A percentile compares a stretch with the other conserved stretches of the same genome.
These are phyloP conservation scores for Fusarium longipes DNA, from an alignment of 2,329 filamentous ascomycete genomes.

Conservation along the genomic window DNA sequence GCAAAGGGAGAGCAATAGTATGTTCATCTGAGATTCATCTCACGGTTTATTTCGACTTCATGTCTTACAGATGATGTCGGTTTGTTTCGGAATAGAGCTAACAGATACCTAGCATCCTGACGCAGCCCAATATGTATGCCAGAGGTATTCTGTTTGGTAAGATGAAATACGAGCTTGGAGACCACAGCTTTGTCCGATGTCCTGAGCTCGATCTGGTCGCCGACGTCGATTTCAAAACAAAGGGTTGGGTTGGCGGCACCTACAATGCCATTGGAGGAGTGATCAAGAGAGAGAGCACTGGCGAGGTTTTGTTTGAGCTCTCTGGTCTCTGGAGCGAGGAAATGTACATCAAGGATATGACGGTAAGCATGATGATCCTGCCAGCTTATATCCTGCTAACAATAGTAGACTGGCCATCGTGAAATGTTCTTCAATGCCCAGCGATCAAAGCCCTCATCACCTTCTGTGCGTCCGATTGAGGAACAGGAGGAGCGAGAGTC, in stretches of 20 bases:
- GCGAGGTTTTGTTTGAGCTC: constrained; percentile 89
- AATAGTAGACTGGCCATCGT: constrained; percentile 81
- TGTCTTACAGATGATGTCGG: background rate
- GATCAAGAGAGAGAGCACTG: constrained; percentile 89
- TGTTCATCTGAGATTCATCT: constrained; percentile 50
- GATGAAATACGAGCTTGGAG: constrained; percentile 99
- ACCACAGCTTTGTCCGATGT: constrained; percentile 92
- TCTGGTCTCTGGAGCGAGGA: constrained; percentile 94
- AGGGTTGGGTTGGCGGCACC: constrained; percentile 94
- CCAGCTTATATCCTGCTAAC: constrained; percentile 1
- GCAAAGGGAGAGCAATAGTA: constrained; percentile 87
- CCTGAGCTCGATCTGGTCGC: constrained; percentile 87
- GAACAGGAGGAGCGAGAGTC: constrained; percentile 94
- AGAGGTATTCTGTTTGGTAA: constrained; percentile 96
- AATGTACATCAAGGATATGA: constrained; percentile 89
- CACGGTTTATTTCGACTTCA: background rate
- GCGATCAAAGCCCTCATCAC: constrained; percentile 79
- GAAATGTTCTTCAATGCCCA: constrained; percentile 90
- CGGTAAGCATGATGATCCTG: constrained; percentile 62
- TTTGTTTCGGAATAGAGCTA: background rate
- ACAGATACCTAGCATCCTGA: constrained; percentile 74
- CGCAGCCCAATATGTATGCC: constrained; percentile 99
- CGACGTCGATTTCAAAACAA: constrained; percentile 98
- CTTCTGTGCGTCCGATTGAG: constrained; percentile 77
- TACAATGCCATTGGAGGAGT: constrained; percentile 95